Percentiles rank a stretch among this genome's conserved stretches.
phyloP scores from a whole-genome alignment of 208 protist genomes.

The Borovskyia barvae region DNA sequence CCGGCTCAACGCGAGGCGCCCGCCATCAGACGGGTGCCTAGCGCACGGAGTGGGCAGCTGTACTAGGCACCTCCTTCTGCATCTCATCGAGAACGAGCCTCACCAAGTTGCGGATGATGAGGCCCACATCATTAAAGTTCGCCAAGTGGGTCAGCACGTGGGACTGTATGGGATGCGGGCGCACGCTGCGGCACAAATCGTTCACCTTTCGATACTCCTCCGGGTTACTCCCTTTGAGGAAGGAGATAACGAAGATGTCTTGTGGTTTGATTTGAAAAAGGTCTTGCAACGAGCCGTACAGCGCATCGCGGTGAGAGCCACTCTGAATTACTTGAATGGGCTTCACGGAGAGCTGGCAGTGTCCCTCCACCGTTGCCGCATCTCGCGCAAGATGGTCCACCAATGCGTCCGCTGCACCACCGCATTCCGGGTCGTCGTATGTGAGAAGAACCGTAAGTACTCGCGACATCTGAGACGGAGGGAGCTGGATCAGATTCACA shows the following conservation, averaged over 20 bases:
- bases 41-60: no score
- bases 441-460: slow-evolving; percentile 72
- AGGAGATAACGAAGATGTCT: slow-evolving; percentile 76
- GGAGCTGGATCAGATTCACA: no score
- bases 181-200: slow-evolving; percentile 69
- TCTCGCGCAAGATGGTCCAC: slow-evolving; percentile 79
- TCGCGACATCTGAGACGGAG: slow-evolving; percentile 30
- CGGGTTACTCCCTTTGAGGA: slow-evolving; percentile 75
- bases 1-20: no score
- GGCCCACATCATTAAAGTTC: slow-evolving; percentile 82
- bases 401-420: slow-evolving; percentile 79
- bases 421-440: slow-evolving; percentile 88
- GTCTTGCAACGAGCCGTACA: slow-evolving; percentile 72
- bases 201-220: slow-evolving; percentile 82
- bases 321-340: slow-evolving; percentile 60
- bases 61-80: slow-evolving; percentile 30
- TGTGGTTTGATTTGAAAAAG: slow-evolving; percentile 71
- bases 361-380: slow-evolving; percentile 29
- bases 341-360: slow-evolving; percentile 64
- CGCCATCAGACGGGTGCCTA: no score
- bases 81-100: slow-evolving; percentile 73
- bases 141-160: slow-evolving; percentile 79
- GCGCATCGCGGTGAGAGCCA: slow-evolving; percentile 67
- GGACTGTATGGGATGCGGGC: slow-evolving; percentile 56
- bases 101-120: slow-evolving; percentile 85